Conservation (phyloP, 176 grass and related monocot species). For the Poa pratensis region DNA sequence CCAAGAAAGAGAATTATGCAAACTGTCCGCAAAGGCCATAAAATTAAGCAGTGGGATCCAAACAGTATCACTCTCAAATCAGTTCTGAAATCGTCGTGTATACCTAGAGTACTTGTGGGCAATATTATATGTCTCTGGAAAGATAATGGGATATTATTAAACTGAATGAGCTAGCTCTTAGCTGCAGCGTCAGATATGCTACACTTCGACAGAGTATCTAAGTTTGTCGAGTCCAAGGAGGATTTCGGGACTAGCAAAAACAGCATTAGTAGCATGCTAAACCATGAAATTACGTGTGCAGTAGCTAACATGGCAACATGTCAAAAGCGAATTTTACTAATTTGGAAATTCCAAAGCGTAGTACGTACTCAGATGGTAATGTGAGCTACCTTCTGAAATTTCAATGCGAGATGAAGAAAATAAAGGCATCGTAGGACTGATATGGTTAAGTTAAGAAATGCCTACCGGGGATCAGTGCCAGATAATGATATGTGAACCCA, state of each 20-base stretch:
- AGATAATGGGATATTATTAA: too few species aligned
- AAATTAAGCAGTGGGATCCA: neutral
- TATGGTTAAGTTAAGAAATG: conserved; percentile 10
- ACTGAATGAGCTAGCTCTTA: too few species aligned
- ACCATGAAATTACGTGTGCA: neutral
- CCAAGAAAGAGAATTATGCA: conserved; percentile 33
- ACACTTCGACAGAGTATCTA: neutral
- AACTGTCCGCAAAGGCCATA: neutral
- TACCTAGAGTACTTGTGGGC: too few species aligned
- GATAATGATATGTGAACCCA: conserved; percentile 95
- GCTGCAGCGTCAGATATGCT: too few species aligned
- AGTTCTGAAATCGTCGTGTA: too few species aligned
- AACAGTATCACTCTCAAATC: neutral
- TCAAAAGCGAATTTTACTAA: neutral
- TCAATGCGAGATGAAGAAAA: neutral
- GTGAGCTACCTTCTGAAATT: neutral
- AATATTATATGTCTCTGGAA: too few species aligned
- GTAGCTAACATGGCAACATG: neutral
- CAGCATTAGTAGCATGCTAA: neutral
- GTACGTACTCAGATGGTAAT: neutral
- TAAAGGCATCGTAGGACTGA: neutral
- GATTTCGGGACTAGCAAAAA: conserved; percentile 15
- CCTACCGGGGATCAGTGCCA: conserved; percentile 75
- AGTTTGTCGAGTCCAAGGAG: neutral
- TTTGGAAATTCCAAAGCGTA: neutral